Base-by-base conservation (phyloP, 192 early-diverging fungal species). In the Chytriomyces confervae region DNA sequence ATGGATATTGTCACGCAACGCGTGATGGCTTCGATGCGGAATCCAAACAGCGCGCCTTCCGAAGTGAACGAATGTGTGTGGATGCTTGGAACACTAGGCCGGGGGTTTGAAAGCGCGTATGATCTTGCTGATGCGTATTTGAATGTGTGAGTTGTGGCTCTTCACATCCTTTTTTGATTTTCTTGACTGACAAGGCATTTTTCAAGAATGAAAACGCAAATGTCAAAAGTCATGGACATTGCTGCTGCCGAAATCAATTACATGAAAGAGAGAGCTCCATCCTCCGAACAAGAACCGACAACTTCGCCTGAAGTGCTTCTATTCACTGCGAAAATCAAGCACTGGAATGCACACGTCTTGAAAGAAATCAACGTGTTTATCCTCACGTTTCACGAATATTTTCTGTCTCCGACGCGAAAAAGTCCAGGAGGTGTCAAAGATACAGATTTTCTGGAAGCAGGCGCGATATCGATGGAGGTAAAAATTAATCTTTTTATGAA, bases 1-100 rank as follows among this genome's bases (percentile, higher is more conserved):
- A 95, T 97, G 86, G 86, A 88, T 16, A 86, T 89, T 46, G 89
- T 96, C 5, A 89, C 88, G 8, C 74, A 78, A 51, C 85, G 87
- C 5, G 87, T 96, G 8, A 86, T 90, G 69, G 75, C 79, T 29
- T 82, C 81, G 20, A 84, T 94, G 82, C 77, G 77, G 36, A 64
- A 79, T 20, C 49, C 78, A 3, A 63, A 82, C 50, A 84, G 85
- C 61, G 18, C 29, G 27, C 23, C 51, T 44, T 36, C 74, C 9
- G 83, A 89, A 8, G 87, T 91, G 24, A 79, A 80, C 10, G 91
- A 92, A 23, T 79, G 77, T 57, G 84, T 89, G 0, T 80, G 82
- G 50, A 43, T 85, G 23, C 62, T 85, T 24, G 72, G 72, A n/a
- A 61, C 62, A 27, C 43, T 85, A 6, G 75, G 79, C 1, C 68